Conservation (phyloP, 1,139 yeast genomes). For the Geotrichum siamense region DNA sequence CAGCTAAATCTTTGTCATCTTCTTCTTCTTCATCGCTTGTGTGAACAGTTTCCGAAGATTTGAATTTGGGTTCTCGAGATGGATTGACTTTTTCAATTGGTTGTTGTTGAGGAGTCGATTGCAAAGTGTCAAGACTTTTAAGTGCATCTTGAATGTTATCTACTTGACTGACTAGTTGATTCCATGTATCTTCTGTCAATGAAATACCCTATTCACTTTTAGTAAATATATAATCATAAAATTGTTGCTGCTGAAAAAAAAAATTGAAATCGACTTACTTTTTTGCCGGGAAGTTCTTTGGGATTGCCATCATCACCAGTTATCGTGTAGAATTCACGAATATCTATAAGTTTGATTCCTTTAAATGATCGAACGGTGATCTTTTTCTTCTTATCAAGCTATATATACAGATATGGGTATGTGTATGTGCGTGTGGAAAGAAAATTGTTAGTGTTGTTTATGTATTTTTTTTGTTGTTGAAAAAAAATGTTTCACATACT, state of each 20-base stretch:
- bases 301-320: constrained; percentile 40
- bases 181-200: constrained; percentile 65
- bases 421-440: too few species aligned
- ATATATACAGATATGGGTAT: background rate
- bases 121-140: constrained; percentile 26
- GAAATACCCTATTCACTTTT: constrained; percentile 83
- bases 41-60: constrained; percentile 3
- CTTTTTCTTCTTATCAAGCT: constrained; percentile 61
- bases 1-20: constrained; percentile 7
- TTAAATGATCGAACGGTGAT: constrained; percentile 68
- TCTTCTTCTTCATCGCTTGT: constrained; percentile 15
- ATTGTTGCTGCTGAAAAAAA: background rate
- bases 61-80: background rate
- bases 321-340: constrained; percentile 70
- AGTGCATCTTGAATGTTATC: constrained; percentile 57
- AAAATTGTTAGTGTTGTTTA: too few species aligned
- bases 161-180: constrained; percentile 44
- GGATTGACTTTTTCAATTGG: constrained; percentile 1
- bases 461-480: too few species aligned
- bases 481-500: constrained; percentile 11
- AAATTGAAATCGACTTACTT: constrained; percentile 33
- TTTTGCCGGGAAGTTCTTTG: constrained; percentile 64
- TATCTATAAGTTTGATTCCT: constrained; percentile 59
- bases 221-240: background rate
- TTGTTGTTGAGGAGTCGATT: constrained; percentile 1